These are phyloP conservation scores for Aureobasidium sp. DNA, from an alignment of 2,329 filamentous ascomycete species.

Conservation along the genomic window DNA sequence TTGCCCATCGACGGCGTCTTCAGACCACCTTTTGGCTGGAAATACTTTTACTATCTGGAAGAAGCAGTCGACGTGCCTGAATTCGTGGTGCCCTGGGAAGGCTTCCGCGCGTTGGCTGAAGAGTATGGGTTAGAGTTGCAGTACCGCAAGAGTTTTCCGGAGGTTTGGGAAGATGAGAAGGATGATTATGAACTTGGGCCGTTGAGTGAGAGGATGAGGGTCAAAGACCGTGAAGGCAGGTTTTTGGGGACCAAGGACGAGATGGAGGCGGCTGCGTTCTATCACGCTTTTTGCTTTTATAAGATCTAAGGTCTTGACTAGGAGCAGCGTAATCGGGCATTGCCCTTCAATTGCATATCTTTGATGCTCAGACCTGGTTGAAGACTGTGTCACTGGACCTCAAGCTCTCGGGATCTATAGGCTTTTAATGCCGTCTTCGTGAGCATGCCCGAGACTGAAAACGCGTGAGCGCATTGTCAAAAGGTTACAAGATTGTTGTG, in stretches of 20 bases:
- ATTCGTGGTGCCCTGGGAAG: constrained; percentile 97
- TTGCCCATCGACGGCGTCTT: constrained; percentile 77
- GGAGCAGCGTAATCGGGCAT: not conserved
- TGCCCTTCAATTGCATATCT: too few relatives aligned
- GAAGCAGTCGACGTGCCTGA: constrained; percentile 96
- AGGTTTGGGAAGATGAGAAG: constrained; percentile 89
- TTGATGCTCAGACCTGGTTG: too few relatives aligned
- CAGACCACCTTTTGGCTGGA: constrained; percentile 92
- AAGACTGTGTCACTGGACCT: too few relatives aligned
- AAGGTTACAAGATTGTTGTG: too few relatives aligned
- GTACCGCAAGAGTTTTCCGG: constrained; percentile 83
- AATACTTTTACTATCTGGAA: constrained; percentile 92
- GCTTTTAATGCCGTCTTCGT: too few relatives aligned
- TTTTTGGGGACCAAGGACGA: constrained; percentile 76
- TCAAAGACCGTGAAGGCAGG: constrained; percentile 61
- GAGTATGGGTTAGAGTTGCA: constrained; percentile 95
- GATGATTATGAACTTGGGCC: constrained; percentile 73
- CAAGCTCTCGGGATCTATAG: too few relatives aligned
- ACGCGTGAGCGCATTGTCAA: too few relatives aligned
- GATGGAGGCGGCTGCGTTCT: constrained; percentile 85
- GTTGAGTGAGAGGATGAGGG: constrained; percentile 92
- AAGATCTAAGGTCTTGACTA: constrained; percentile 56
- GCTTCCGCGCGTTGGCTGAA: constrained; percentile 89
- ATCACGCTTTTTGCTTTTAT: constrained; percentile 94
- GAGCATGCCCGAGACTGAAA: too few relatives aligned